Conservation (phyloP, 163 green algal genomes). For the Volvox carteri region DNA sequence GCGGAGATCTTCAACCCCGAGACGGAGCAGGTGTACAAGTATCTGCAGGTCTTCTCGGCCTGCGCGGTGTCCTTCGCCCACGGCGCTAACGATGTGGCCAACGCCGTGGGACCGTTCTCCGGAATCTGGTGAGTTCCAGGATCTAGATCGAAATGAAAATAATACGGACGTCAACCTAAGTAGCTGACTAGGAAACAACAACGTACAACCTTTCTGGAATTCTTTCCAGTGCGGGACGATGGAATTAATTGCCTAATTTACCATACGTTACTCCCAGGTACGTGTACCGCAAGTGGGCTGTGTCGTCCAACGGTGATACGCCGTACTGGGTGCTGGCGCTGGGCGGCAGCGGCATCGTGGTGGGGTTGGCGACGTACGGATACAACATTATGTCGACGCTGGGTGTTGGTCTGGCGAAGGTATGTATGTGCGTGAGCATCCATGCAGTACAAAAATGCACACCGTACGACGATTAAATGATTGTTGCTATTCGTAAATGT, state of each 20-base stretch:
- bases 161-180: too few relatives aligned
- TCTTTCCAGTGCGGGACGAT: too few relatives aligned
- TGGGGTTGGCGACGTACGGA: slow-evolving; percentile 73
- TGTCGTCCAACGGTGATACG: slow-evolving; percentile 56
- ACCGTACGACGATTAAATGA: too few relatives aligned
- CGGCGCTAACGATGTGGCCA: slow-evolving; percentile 85
- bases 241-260: too few relatives aligned
- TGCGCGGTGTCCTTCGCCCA: slow-evolving; percentile 79
- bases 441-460: too few relatives aligned
- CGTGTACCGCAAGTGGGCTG: slow-evolving; percentile 60
- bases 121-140: too few relatives aligned
- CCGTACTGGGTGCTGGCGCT: slow-evolving; percentile 66
- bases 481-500: background rate
- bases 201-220: too few relatives aligned
- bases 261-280: too few relatives aligned
- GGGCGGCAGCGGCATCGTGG: slow-evolving; percentile 67
- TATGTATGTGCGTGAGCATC: background rate
- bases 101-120: slow-evolving; percentile 79
- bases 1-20: slow-evolving; percentile 59
- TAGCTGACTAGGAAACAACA: too few relatives aligned
- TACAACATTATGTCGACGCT: slow-evolving; percentile 74
- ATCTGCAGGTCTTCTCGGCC: slow-evolving; percentile 84
- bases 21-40: slow-evolving; percentile 69
- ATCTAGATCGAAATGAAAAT: too few relatives aligned
- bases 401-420: slow-evolving; percentile 69